Base-by-base conservation (phyloP, 371 early-diverging fungal genomes). In the Umbelopsis sp. region DNA sequence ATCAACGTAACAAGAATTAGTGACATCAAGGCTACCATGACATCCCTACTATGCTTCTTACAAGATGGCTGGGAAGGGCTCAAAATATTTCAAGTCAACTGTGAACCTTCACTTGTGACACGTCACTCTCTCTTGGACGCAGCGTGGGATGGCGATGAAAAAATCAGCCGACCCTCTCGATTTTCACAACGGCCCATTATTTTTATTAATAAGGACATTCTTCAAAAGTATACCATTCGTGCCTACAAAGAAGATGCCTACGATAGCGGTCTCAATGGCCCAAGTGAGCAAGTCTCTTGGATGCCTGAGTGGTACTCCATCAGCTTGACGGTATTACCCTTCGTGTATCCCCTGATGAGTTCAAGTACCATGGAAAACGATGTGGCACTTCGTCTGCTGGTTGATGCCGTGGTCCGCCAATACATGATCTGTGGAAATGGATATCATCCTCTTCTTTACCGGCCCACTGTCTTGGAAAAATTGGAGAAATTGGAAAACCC, bases 371-470 rank as follows among this genome's bases (percentile, higher is more conserved):
- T 57, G 29, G 57, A 18, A 12, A 57, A n/a, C 32, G 57, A 57
- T 7, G 57, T 35, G 4, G 57, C 57, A 1, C 25, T 64, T 41
- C 44, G 29, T 25, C 22, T 24, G 25, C 41, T 64, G 4, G 35
- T 64, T 10, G 64, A 64, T 46, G 64, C 46, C 1, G 64, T 64
- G 1, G 64, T 64, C 14, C 64, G 64, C 4, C 64, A 64, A 64
- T 64, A 64, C 29, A 64, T 64, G 64, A 46, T 64, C 14, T 64
- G 64, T 18, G 64, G 64, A n/a, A 64, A 64, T 46, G 64, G 44
- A 38, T 64, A 64, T 20, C 64, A 64, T 22, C 44, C 64, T 20
- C 12, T 64, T 20, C 64, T 64, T 24, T 64, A 64, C 44, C 41
- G 44, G 11, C 64, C 44, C 3, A 20, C 24, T 6, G 44, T 64